phyloP scores from a whole-genome alignment of 345 rosid species.

The Gossypium turneri region DNA sequence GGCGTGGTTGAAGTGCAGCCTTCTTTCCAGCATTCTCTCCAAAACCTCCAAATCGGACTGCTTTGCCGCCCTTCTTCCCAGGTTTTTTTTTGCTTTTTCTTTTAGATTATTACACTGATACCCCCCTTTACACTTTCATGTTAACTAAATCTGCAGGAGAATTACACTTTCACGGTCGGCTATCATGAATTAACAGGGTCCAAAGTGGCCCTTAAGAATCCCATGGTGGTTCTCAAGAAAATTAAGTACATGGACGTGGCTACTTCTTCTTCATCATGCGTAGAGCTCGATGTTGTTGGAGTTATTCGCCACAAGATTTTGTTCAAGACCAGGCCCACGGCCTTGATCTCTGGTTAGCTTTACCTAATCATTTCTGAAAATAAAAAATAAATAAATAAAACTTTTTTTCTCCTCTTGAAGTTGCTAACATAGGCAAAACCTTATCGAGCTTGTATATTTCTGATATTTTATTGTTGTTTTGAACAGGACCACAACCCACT shows the following conservation, averaged over 20 bases:
- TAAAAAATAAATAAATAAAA: no score
- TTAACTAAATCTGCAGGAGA: conserved; percentile 37
- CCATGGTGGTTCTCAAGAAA: conserved; percentile 72
- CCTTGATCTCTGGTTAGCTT: conserved; percentile 67
- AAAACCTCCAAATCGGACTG: conserved; percentile 69
- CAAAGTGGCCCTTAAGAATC: conserved; percentile 58
- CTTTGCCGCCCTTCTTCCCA: conserved; percentile 74
- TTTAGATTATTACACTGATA: background rate
- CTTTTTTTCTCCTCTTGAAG: background rate
- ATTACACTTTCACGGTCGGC: conserved; percentile 74
- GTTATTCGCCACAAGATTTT: conserved; percentile 65
- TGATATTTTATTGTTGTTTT: no score
- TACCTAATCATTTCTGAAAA: background rate
- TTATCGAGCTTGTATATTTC: no score
- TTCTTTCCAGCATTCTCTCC: conserved; percentile 49
- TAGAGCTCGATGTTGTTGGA: conserved; percentile 66
- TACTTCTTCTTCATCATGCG: conserved; percentile 19
- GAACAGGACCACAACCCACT: no score
- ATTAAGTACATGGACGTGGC: conserved; percentile 29
- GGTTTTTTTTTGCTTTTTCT: conserved; percentile 33
- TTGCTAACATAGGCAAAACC: background rate
- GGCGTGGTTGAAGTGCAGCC: conserved; percentile 72
- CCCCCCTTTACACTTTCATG: background rate
- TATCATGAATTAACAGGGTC: conserved; percentile 70
- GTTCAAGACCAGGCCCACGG: conserved; percentile 79